Percentiles rank a stretch among this genome's conserved stretches.
These are phyloP conservation scores for Melastoma candidum DNA, from an alignment of 441 rosid genomes.

Conservation along the genomic window DNA sequence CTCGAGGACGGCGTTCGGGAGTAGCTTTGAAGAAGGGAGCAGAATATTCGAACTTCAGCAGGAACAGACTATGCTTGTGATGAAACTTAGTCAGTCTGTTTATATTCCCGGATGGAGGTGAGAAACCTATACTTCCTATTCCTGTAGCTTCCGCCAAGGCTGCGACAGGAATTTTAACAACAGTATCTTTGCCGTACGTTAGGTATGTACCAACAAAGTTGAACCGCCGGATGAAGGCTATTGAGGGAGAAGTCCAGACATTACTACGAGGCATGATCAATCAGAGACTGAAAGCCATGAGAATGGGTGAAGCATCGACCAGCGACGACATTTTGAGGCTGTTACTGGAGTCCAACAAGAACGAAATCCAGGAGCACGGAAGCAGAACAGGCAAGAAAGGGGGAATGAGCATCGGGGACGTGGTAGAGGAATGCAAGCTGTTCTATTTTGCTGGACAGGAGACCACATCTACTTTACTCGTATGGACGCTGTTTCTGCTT, in stretches of 20 bases:
- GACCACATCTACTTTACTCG: slow-evolving; percentile 37
- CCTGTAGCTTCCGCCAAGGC: not conserved
- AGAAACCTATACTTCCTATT: not conserved
- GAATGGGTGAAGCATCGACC: slow-evolving; percentile 18
- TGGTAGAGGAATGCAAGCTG: slow-evolving; percentile 43
- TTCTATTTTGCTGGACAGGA: slow-evolving; percentile 48
- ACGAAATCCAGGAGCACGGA: slow-evolving; percentile 13
- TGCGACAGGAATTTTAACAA: too few relatives aligned
- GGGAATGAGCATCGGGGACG: slow-evolving; percentile 29
- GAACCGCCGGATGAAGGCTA: slow-evolving; percentile 28
- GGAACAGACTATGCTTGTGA: slow-evolving; percentile 17
- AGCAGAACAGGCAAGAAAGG: not conserved
- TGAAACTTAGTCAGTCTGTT: slow-evolving; percentile 28
- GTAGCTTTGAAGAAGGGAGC: slow-evolving; percentile 42
- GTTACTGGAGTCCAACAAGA: slow-evolving; percentile 25
- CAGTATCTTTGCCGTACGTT: too few relatives aligned
- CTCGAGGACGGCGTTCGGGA: slow-evolving; percentile 40
- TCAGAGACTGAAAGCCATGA: slow-evolving; percentile 24
- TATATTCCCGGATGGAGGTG: slow-evolving; percentile 49
- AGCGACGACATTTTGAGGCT: slow-evolving; percentile 32
- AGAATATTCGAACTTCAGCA: slow-evolving; percentile 33
- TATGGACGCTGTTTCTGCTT: slow-evolving; percentile 9
- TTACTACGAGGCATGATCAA: slow-evolving; percentile 26
- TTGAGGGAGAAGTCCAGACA: slow-evolving; percentile 28
- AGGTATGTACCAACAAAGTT: slow-evolving; percentile 44